These are phyloP conservation scores for Auriscalpium orientale DNA, from an alignment of 768 basidiomycete species.

Conservation along the genomic window DNA sequence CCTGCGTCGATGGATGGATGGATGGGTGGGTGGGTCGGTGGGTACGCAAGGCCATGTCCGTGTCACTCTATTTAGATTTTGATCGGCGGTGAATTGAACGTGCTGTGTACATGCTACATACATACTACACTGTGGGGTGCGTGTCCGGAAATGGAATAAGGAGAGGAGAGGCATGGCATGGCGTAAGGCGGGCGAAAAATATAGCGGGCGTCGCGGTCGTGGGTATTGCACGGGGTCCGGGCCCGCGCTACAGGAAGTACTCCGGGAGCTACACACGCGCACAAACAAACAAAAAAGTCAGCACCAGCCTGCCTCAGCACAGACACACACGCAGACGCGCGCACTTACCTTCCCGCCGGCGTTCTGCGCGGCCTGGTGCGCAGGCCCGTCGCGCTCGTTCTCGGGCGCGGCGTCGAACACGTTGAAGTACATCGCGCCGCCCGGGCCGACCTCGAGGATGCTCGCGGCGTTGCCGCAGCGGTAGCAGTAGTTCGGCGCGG, in stretches of 20 bases:
- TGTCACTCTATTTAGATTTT: neutral
- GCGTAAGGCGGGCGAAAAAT: no score
- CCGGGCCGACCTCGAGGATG: constrained; percentile 92
- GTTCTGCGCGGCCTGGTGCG: constrained; percentile 66
- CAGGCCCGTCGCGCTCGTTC: constrained; percentile 89
- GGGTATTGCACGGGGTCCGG: no score
- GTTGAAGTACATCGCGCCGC: constrained; percentile 85
- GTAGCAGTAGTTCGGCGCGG: constrained; percentile 98
- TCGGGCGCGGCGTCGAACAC: constrained; percentile 98
- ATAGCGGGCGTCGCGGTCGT: no score
- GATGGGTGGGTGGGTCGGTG: no score
- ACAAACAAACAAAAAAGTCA: no score
- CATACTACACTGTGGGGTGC: neutral
- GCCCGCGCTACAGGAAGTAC: constrained; percentile 66
- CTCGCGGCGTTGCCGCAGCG: constrained; percentile 96
- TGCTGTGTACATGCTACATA: no score
- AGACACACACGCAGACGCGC: neutral
- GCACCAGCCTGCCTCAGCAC: no score
- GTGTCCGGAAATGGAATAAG: neutral
- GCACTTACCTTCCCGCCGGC: constrained; percentile 58
- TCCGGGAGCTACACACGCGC: constrained; percentile 54
- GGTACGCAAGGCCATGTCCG: no score
- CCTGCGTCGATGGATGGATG: no score
- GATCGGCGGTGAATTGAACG: no score
- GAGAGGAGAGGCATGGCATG: no score